phyloP scores from a whole-genome alignment of 805 yeast species.

The Barnettozyma sp. region DNA sequence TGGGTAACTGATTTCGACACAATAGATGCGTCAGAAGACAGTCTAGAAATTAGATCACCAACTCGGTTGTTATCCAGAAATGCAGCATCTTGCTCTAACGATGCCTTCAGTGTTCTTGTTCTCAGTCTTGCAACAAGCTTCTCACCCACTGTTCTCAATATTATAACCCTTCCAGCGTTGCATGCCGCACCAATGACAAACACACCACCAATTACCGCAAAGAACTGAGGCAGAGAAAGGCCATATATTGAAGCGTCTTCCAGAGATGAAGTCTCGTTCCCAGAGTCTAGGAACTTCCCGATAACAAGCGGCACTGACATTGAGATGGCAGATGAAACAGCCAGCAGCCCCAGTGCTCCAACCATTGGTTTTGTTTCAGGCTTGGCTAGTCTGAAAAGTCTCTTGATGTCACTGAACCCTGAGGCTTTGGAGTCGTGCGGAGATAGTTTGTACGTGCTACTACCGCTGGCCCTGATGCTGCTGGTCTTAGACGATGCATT shows the following conservation, averaged over 20 bases:
- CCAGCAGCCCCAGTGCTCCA: constrained; percentile 57
- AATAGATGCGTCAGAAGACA: constrained; percentile 83
- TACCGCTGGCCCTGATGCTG: too few relatives aligned
- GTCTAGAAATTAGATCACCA: constrained; percentile 85
- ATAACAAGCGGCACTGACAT: constrained; percentile 78
- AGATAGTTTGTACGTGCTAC: constrained; percentile 24
- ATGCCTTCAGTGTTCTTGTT: constrained; percentile 65
- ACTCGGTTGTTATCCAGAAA: constrained; percentile 85
- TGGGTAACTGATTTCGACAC: constrained; percentile 83
- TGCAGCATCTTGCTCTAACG: constrained; percentile 79
- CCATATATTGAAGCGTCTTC: constrained; percentile 45
- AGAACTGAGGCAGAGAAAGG: constrained; percentile 55
- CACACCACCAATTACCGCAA: constrained; percentile 49
- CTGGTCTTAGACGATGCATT: too few relatives aligned
- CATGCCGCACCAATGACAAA: constrained; percentile 72
- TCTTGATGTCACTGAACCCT: constrained; percentile 28
- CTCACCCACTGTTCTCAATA: constrained; percentile 78
- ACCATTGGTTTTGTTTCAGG: constrained; percentile 50
- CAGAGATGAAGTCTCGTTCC: constrained; percentile 19
- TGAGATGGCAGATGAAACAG: constrained; percentile 68
- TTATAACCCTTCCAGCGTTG: constrained; percentile 72
- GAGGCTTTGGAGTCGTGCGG: constrained; percentile 30
- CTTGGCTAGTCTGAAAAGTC: constrained; percentile 49
- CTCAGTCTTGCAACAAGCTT: constrained; percentile 79
- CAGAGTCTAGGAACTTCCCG: constrained; percentile 75